Evolutionary conservation across 2,329 filamentous ascomycete genomes (phyloP).

Genomic region (Orbilia brochopaga): DNA sequence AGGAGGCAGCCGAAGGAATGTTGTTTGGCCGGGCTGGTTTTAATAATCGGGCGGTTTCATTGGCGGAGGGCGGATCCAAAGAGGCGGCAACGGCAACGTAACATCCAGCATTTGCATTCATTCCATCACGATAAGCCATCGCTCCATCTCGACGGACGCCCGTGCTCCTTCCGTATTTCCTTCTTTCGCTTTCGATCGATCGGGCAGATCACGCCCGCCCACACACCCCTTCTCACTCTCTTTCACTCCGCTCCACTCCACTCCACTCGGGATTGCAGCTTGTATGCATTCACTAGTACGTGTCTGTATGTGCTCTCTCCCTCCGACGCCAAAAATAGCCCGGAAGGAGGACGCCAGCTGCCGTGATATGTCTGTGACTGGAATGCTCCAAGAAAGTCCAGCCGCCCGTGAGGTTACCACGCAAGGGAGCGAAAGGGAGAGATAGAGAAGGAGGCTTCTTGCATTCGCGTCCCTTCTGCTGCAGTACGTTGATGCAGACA

Average conservation of each 20-base stretch:
- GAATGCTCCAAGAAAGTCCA: not conserved
- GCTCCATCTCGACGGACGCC: not conserved
- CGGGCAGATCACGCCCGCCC: not conserved
- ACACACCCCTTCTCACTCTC: too few relatives aligned
- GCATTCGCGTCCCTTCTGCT: too few relatives aligned
- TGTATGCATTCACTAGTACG: too few relatives aligned
- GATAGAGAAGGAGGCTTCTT: too few relatives aligned
- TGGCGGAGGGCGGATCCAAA: not conserved
- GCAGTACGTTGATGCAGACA: too few relatives aligned
- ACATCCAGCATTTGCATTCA: not conserved
- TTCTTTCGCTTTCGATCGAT: not conserved
- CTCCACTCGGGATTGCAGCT: too few relatives aligned
- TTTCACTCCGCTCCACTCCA: too few relatives aligned
- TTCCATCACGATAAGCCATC: not conserved
- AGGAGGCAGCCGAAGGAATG: not conserved
- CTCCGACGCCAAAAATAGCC: not conserved
- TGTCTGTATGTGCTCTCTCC: too few relatives aligned
- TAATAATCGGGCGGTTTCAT: not conserved
- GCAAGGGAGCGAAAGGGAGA: too few relatives aligned
- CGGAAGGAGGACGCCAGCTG: not conserved
- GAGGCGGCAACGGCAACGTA: conserved; percentile 1
- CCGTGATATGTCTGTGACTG: not conserved
- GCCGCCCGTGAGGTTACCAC: not conserved
- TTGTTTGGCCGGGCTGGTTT: not conserved
- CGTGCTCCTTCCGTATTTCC: not conserved